phyloP scores from a whole-genome alignment of 768 basidiomycete genomes.

The Rickenella mellea region DNA sequence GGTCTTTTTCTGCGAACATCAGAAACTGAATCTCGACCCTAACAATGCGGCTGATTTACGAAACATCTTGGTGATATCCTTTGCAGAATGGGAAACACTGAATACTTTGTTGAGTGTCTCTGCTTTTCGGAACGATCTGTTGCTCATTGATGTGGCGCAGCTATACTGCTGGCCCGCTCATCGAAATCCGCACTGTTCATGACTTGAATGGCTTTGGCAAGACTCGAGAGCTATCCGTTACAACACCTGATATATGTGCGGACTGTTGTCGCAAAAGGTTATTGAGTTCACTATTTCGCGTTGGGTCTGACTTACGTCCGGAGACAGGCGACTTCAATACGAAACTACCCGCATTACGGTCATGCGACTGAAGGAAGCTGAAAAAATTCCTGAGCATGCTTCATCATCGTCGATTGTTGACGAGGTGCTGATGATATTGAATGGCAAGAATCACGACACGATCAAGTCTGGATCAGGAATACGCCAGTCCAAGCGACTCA shows the following conservation, averaged over 20 bases:
- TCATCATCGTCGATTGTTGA: too few relatives aligned
- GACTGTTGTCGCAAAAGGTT: slow-evolving; percentile 56
- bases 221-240: too few relatives aligned
- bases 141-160: slow-evolving; percentile 23
- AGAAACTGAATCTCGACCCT: slow-evolving; percentile 54
- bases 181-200: slow-evolving; percentile 28
- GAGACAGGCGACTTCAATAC: neutral
- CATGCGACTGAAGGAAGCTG: neutral
- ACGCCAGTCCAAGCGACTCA: slow-evolving; percentile 66
- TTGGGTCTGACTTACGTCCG: neutral
- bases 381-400: neutral
- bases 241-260: slow-evolving; percentile 41
- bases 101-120: neutral
- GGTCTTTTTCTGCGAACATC: slow-evolving; percentile 60
- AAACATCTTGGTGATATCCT: neutral
- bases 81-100: neutral
- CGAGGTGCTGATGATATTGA: slow-evolving; percentile 6
- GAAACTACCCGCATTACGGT: neutral
- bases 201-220: slow-evolving; percentile 19
- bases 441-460: slow-evolving; percentile 15
- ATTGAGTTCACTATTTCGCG: slow-evolving; percentile 5
- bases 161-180: slow-evolving; percentile 48
- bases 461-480: slow-evolving; percentile 19
- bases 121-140: neutral
- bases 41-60: slow-evolving; percentile 44